phyloP scores from a whole-genome alignment of 2,329 filamentous ascomycete species.

The Diaporthe citriasiana region DNA sequence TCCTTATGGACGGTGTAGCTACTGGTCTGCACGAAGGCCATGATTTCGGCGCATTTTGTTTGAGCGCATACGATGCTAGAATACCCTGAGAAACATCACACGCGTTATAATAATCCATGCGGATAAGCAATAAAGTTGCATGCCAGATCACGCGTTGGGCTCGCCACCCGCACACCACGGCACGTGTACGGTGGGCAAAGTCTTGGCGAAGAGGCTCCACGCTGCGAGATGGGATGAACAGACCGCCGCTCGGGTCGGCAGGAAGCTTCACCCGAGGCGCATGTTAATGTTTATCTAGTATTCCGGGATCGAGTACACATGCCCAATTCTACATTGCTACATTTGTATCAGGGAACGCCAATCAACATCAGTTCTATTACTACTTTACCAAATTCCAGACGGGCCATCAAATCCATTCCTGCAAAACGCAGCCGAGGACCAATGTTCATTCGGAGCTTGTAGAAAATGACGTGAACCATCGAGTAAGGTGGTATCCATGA shows the following conservation, averaged over 20 bases:
- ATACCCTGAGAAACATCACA: neutral
- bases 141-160: neutral
- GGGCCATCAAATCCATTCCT: neutral
- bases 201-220: neutral
- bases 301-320: neutral
- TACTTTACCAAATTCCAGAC: too few relatives aligned
- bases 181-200: neutral
- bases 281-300: too few relatives aligned
- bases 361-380: neutral
- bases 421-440: neutral
- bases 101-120: neutral
- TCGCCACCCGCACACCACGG: neutral
- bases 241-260: neutral
- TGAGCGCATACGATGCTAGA: neutral
- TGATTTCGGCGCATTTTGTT: neutral
- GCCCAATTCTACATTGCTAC: neutral
- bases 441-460: neutral
- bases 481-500: neutral
- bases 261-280: neutral
- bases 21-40: neutral
- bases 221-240: slow-evolving; percentile 12
- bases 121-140: neutral
- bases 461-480: neutral
- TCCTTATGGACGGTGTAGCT: neutral
- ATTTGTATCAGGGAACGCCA: neutral